Percentiles rank a stretch among this genome's conserved stretches.
Evolutionary conservation across 495 filamentous ascomycete species (phyloP).

Genomic region (Halenospora varia): DNA sequence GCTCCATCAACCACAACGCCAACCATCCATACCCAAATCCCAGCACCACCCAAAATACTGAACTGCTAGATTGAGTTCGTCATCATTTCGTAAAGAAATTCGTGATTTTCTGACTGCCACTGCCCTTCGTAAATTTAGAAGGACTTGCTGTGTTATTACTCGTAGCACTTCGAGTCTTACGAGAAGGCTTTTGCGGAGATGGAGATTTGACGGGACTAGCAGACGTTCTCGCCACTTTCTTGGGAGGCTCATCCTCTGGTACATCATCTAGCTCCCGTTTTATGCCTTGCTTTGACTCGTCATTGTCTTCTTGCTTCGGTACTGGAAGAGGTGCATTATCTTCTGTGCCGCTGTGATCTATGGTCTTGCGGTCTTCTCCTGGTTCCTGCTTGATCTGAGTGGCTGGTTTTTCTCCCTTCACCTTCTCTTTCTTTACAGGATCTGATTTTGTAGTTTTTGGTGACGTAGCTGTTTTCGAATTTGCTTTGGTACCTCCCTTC

Average conservation of each 20-base stretch:
- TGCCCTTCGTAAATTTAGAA: conserved; percentile 40
- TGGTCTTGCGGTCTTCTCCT: conserved; percentile 35
- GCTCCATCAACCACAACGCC: no score
- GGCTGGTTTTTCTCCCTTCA: conserved; percentile 33
- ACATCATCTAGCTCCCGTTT: conserved; percentile 53
- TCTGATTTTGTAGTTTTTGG: conserved; percentile 22
- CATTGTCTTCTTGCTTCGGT: conserved; percentile 19
- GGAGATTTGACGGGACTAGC: conserved; percentile 18
- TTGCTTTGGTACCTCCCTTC: conserved; percentile 24
- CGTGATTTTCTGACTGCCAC: conserved; percentile 76
- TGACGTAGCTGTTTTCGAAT: conserved; percentile 24
- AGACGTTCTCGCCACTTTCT: conserved; percentile 36
- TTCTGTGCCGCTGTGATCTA: conserved; percentile 39
- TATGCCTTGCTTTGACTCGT: conserved; percentile 30
- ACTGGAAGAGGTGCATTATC: conserved; percentile 44
- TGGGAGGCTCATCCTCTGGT: conserved; percentile 38
- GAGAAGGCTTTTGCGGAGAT: conserved; percentile 6
- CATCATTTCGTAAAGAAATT: conserved; percentile 70
- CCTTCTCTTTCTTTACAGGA: conserved; percentile 23
- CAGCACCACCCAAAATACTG: no score
- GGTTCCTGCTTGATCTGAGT: conserved; percentile 36
- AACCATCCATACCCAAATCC: no score
- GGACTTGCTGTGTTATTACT: conserved; percentile 40
- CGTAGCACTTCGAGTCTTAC: conserved; percentile 41
- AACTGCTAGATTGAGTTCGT: no score